Base-by-base conservation (phyloP, 2,329 filamentous ascomycete genomes). In the Alternaria alternata region DNA sequence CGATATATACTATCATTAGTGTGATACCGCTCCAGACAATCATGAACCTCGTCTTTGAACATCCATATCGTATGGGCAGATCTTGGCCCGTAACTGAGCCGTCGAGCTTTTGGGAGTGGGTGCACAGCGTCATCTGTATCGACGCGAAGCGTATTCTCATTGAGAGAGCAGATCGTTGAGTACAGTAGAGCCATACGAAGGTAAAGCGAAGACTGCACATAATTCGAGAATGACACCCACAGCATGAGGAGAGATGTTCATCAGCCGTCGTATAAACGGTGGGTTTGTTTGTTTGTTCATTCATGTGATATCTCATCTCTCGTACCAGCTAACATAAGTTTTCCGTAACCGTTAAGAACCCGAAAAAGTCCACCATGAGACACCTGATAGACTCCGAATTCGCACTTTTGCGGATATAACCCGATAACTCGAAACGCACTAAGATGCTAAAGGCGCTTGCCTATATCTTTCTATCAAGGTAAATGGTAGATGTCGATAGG, bases 311-410 rank as follows among this genome's bases (percentile, higher is more conserved):
- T 58, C 51, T 62, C 59, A 62, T 70, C 53, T 58, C 62, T 66
- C 66, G 59, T 63, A 65, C 61, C 65, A 65, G 55, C 54, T 69
- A 64, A 66, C 57, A 59, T 63, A 66, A 66, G 55, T 67, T 66
- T 70, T 68, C 65, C 61, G 62, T 65, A 60, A 61, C 47, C 59
- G 63, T 68, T 41, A 57, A 42, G 54, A 71, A 68, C 55, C 60
- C 63, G 62, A 60, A 22, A 63, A 66, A 62, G 64, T 67, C 67
- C 67, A 71, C 70, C 71, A 69, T 73, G 34, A 66, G 65, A 68
- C 68, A 74, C 63, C 66, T 64, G 53, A 68, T 64, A 67, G 68
- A 76, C 69, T 73, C 71, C 69, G 64, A 62, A 70, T 69, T 65
- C 65, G 22, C 51, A 74, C 72, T 75, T 75, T 74, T 75, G 67